Conservation (phyloP, 768 basidiomycete species). For the Russula virescens region DNA sequence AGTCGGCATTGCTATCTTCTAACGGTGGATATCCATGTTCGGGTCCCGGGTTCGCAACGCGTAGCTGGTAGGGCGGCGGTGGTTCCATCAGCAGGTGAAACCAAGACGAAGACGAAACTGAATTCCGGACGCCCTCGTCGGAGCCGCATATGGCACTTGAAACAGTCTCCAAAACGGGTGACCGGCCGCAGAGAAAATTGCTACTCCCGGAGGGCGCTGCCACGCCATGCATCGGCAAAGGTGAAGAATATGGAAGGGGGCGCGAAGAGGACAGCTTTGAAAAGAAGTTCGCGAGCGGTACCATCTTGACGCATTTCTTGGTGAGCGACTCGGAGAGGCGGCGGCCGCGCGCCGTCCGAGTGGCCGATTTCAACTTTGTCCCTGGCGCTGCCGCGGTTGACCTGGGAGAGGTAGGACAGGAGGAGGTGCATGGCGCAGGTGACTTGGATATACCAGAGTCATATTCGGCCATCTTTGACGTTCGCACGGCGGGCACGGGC, state of each 20-base stretch:
- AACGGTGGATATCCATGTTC: not conserved
- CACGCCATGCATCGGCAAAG: not conserved
- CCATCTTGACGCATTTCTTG: conserved; percentile 7
- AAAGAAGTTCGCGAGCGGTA: conserved; percentile 5
- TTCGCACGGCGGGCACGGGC: not conserved
- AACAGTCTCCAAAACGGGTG: not conserved
- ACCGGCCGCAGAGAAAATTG: not conserved
- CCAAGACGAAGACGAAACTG: not conserved
- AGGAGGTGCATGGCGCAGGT: not conserved
- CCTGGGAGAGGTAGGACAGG: not conserved
- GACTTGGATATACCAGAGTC: not conserved
- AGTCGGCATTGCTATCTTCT: not conserved
- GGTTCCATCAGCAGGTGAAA: not conserved
- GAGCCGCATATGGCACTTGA: too few relatives aligned
- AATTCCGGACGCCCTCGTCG: not conserved
- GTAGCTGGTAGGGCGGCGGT: conserved; percentile 18
- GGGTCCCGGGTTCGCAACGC: conserved; percentile 11
- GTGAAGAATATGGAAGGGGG: not conserved
- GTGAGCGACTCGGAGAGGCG: conserved; percentile 9
- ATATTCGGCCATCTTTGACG: not conserved
- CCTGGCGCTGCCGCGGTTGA: not conserved
- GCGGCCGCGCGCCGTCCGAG: not conserved
- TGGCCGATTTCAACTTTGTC: not conserved
- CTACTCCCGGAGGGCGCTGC: not conserved
- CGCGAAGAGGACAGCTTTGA: conserved; percentile 4